Base-by-base conservation (phyloP, 2,329 filamentous ascomycete species). In the Sclerotinia borealis region DNA sequence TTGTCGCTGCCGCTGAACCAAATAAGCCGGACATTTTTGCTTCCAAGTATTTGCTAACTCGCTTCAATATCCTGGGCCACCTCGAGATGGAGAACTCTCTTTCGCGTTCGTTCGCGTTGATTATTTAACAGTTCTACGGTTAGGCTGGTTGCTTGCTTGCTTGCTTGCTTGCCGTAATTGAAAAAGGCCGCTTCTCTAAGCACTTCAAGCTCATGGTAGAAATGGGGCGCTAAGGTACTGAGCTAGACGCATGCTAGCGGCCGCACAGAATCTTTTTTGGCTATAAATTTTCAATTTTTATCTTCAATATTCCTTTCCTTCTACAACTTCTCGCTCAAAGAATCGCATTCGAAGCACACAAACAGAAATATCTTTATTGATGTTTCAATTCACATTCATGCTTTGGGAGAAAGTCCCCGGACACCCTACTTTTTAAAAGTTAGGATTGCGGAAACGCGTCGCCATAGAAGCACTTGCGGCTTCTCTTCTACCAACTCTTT, bases 341-440 rank as follows among this genome's bases (percentile, higher is more conserved):
- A 92, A 96, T 97, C 93, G 93, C 93, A 89, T 87, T 96, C 92
- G 89, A 96, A 97, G 93, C 93, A 92, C 80, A 92, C 91, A 89
- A 81, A 96, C 91, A 89, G 91, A 90, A 82, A 77, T 72, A 73
- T 74, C 72, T 73, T 76, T 72, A 72, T 68, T 61, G 72, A 66
- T 77, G 69, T 78, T 59, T 63, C 55, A 69, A 64, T 66, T 64
- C 72, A 76, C 59, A 70, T 68, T 50, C 29, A 72, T 76, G 93
- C 93, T 97, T 97, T 95, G 92, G 93, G 93, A 96, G 93, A 98
- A 98, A 98, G 93, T 98, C 93, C 93, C 93, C 93, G 93, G 93
- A 97, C 93, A 88, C 80, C 84, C 83, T 83, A 80, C 77, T 65
- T 75, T 58, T 25, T 58, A 48, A 45, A 49, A 74, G 74, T 73